Evolutionary conservation across 768 basidiomycete genomes (phyloP).

Genomic region (Calvatia gigantea): DNA sequence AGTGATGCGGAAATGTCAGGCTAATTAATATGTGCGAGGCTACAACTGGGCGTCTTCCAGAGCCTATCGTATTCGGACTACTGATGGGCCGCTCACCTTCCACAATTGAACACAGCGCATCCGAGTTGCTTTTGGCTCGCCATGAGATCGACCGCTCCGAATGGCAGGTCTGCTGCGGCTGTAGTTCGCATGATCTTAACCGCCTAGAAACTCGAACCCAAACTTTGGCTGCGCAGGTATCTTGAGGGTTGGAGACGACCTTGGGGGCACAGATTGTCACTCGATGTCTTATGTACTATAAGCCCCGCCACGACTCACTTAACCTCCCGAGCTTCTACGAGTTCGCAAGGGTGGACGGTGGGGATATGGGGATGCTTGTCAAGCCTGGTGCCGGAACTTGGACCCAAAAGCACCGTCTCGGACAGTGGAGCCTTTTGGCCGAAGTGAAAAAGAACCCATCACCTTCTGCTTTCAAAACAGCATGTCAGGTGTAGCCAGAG

Average conservation of each 20-base stretch:
- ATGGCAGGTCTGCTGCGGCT: not conserved
- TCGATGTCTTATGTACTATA: constrained; percentile 27
- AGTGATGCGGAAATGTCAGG: not conserved
- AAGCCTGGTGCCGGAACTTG: not conserved
- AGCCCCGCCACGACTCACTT: constrained; percentile 3
- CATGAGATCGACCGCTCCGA: no score
- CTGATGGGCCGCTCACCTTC: not conserved
- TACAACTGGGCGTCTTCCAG: not conserved
- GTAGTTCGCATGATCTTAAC: not conserved
- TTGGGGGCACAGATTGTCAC: constrained; percentile 24
- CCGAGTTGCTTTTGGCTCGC: no score
- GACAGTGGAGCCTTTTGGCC: not conserved
- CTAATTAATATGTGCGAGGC: not conserved
- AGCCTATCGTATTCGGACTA: not conserved
- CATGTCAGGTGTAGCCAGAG: not conserved
- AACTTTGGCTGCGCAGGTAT: not conserved
- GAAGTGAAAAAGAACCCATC: not conserved
- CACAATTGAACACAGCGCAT: no score
- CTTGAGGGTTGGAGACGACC: no score
- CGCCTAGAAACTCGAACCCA: not conserved
- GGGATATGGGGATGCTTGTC: not conserved
- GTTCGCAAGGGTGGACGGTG: no score
- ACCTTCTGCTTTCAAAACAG: not conserved
- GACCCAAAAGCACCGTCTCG: not conserved
- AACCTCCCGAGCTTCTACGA: no score